phyloP scores from a whole-genome alignment of 23 red algal genomes.

The Gracilaria domingensis region DNA sequence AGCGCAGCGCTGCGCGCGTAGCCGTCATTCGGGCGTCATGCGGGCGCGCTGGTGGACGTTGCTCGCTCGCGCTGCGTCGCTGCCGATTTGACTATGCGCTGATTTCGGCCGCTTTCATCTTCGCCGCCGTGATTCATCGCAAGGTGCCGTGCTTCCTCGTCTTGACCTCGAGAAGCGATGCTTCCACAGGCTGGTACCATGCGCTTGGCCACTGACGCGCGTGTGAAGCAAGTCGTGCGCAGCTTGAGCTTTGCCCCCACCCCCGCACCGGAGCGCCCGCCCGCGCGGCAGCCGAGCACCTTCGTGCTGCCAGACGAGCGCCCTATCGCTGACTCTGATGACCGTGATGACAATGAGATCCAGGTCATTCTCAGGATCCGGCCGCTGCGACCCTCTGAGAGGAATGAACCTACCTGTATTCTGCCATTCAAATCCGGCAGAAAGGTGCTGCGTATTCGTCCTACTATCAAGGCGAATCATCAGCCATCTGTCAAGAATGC shows the following conservation, averaged over 20 bases:
- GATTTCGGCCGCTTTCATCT: too few relatives aligned
- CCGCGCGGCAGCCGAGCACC: neutral
- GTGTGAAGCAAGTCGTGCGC: conserved; percentile 10
- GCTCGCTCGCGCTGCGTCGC: too few relatives aligned
- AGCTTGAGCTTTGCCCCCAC: conserved; percentile 54
- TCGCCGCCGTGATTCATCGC: too few relatives aligned
- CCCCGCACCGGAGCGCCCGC: conserved; percentile 30
- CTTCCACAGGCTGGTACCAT: neutral
- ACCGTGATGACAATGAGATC: neutral
- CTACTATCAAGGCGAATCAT: conserved; percentile 30
- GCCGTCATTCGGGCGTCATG: too few relatives aligned
- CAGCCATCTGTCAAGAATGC: conserved; percentile 46
- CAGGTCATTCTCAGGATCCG: conserved; percentile 55
- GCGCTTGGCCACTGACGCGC: neutral
- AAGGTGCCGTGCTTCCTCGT: too few relatives aligned
- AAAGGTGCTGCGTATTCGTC: conserved; percentile 36
- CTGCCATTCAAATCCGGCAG: conserved; percentile 4
- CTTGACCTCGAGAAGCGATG: too few relatives aligned
- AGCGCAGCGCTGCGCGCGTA: too few relatives aligned
- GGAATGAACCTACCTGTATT: conserved; percentile 20
- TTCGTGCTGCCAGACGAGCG: neutral
- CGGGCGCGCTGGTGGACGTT: too few relatives aligned
- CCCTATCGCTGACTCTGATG: neutral
- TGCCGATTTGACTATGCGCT: too few relatives aligned
- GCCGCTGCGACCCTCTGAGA: conserved; percentile 29